Conservation (phyloP, 805 yeast genomes). For the Metschnikowia chrysomelidarum region DNA sequence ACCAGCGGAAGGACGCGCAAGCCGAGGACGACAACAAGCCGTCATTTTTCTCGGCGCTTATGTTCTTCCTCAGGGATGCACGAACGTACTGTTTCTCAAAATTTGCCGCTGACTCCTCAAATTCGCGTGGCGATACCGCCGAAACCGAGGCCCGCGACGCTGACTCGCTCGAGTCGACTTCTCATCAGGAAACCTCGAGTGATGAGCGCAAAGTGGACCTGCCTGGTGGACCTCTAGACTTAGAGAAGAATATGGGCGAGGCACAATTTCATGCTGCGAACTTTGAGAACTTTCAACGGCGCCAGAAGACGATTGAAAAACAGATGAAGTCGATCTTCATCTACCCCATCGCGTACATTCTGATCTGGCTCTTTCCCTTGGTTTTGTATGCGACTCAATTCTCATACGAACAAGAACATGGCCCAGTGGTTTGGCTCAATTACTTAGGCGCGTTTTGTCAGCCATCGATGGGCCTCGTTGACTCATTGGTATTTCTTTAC, state of each 20-base stretch:
- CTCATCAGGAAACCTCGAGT: slow-evolving; percentile 2
- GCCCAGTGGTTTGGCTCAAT: slow-evolving; percentile 61
- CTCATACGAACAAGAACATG: slow-evolving; percentile 44
- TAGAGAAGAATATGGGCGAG: slow-evolving; percentile 25
- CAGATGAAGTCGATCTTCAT: slow-evolving; percentile 80
- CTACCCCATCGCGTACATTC: slow-evolving; percentile 78
- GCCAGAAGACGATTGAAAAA: slow-evolving; percentile 66
- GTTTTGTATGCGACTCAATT: slow-evolving; percentile 59
- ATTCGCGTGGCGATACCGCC: too few species aligned
- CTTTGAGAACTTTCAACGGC: slow-evolving; percentile 55
- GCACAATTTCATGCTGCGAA: slow-evolving; percentile 56
- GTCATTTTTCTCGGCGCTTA: slow-evolving; percentile 33
- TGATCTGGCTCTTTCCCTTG: slow-evolving; percentile 81
- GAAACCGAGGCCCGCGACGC: slow-evolving; percentile 1
- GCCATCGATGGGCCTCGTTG: slow-evolving; percentile 78
- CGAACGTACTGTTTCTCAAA: slow-evolving; percentile 27
- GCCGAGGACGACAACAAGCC: slow-evolving; percentile 5
- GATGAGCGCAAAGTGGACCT: slow-evolving; percentile 8
- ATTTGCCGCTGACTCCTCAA: slow-evolving; percentile 12
- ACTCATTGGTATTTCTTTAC: slow-evolving; percentile 68
- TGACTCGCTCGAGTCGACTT: slow-evolving; percentile 5
- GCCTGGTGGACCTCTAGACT: slow-evolving; percentile 14
- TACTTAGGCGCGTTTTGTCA: slow-evolving; percentile 72
- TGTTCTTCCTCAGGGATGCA: slow-evolving; percentile 25
- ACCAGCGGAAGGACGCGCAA: slow-evolving; percentile 13